Percentiles rank a stretch among this genome's conserved stretches.
phyloP scores from a whole-genome alignment of 2,329 filamentous ascomycete species.

The Fusarium heterosporum region DNA sequence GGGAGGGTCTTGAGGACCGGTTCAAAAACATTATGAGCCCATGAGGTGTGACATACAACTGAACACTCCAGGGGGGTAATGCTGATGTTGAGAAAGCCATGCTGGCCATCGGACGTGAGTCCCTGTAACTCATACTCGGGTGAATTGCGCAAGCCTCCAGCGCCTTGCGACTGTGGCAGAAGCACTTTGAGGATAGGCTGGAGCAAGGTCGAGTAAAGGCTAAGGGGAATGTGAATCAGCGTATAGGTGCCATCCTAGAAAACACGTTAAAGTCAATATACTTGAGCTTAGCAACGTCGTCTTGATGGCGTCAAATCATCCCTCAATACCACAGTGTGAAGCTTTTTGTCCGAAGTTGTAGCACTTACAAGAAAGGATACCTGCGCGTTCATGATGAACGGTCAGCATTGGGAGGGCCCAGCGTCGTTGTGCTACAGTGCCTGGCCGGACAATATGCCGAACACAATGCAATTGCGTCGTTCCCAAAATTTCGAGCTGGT shows the following conservation, averaged over 20 bases:
- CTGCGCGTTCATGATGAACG: slow-evolving; percentile 65
- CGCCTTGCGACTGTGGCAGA: slow-evolving; percentile 69
- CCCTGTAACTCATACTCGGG: slow-evolving; percentile 58
- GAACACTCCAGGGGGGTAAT: slow-evolving; percentile 94
- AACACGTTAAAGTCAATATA: slow-evolving; percentile 51
- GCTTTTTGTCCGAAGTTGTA: not conserved
- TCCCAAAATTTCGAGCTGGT: slow-evolving; percentile 16
- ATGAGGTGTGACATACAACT: slow-evolving; percentile 83
- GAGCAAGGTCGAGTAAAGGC: slow-evolving; percentile 80
- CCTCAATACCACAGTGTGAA: not conserved
- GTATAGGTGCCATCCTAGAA: slow-evolving; percentile 85
- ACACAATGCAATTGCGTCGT: slow-evolving; percentile 15
- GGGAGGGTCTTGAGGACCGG: slow-evolving; percentile 76
- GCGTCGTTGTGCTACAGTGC: slow-evolving; percentile 13
- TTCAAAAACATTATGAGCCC: slow-evolving; percentile 79
- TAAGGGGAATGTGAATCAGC: slow-evolving; percentile 89
- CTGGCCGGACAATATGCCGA: not conserved
- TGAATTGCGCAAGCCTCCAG: slow-evolving; percentile 52
- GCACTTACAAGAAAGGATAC: slow-evolving; percentile 67
- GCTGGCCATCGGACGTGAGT: slow-evolving; percentile 65
- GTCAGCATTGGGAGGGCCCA: slow-evolving; percentile 16
- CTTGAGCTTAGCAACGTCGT: not conserved
- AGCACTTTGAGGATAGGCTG: slow-evolving; percentile 89
- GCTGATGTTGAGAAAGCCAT: slow-evolving; percentile 92
- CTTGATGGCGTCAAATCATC: not conserved